Evolutionary conservation across 805 yeast species (phyloP).

Genomic region (Lipomyces orientalis): DNA sequence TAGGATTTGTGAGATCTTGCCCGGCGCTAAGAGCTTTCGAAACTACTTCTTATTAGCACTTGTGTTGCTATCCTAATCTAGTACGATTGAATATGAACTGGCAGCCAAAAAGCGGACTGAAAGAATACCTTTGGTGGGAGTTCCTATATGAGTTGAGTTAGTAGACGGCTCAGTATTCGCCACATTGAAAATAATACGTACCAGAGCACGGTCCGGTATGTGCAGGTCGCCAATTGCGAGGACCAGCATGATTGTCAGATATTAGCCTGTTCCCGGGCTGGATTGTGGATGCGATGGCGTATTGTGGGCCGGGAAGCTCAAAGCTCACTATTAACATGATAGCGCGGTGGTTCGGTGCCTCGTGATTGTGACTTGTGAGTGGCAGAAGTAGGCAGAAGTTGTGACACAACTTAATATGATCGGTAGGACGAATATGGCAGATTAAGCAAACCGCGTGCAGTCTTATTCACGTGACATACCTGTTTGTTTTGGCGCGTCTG

Average conservation of each 20-base stretch:
- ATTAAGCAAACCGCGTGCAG: background rate
- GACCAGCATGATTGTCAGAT: conserved; percentile 57
- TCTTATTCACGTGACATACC: background rate
- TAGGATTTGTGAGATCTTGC: conserved; percentile 82
- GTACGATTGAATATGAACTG: background rate
- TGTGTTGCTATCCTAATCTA: background rate
- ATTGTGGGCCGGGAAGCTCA: background rate
- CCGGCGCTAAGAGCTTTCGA: conserved; percentile 77
- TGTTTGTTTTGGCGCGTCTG: background rate
- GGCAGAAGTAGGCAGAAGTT: background rate
- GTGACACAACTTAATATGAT: background rate
- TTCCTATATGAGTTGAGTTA: conserved; percentile 45
- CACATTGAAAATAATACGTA: conserved; percentile 43
- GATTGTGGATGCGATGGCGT: background rate
- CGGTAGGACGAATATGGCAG: background rate
- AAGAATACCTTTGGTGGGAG: conserved; percentile 51
- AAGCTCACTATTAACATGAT: background rate
- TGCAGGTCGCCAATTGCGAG: conserved; percentile 88
- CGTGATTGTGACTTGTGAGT: background rate
- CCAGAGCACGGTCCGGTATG: conserved; percentile 84
- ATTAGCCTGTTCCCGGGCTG: background rate
- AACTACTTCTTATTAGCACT: conserved; percentile 53
- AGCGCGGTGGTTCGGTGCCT: background rate
- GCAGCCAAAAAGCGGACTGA: background rate
- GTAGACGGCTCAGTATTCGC: conserved; percentile 3